Evolutionary conservation across 148 eudicot genomes (phyloP).

Genomic region (Rhododendron griersonianum): DNA sequence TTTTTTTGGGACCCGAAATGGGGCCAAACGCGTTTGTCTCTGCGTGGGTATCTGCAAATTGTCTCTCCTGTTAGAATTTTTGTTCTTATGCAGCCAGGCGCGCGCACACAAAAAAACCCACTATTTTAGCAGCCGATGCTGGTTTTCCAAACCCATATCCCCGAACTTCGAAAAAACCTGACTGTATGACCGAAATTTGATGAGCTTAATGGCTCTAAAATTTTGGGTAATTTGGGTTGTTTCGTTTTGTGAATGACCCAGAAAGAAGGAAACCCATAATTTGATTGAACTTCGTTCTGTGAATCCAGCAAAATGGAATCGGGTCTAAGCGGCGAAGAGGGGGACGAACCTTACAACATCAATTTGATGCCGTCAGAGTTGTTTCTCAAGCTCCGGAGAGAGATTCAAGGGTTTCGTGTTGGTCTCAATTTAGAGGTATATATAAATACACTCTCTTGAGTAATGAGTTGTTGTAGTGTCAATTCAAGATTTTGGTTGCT

Average conservation of each 20-base stretch:
- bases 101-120: not conserved
- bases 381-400: constrained; percentile 75
- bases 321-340: constrained; percentile 42
- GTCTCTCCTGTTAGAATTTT: too few species aligned
- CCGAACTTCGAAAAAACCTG: not conserved
- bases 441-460: not conserved
- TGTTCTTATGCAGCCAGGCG: too few species aligned
- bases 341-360: constrained; percentile 78
- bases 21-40: too few species aligned
- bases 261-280: not conserved
- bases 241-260: not conserved
- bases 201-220: not conserved
- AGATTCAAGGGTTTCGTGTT: constrained; percentile 56
- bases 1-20: too few species aligned
- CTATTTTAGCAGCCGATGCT: not conserved
- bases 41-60: too few species aligned
- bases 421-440: constrained; percentile 83
- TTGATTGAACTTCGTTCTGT: constrained; percentile 6
- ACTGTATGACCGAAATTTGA: not conserved
- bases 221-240: not conserved
- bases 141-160: not conserved
- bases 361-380: constrained; percentile 73
- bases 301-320: constrained; percentile 38
- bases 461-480: not conserved
- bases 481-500: not conserved